Conservation (phyloP, 2,329 filamentous ascomycete species). For the Aspergillus uvarum region DNA sequence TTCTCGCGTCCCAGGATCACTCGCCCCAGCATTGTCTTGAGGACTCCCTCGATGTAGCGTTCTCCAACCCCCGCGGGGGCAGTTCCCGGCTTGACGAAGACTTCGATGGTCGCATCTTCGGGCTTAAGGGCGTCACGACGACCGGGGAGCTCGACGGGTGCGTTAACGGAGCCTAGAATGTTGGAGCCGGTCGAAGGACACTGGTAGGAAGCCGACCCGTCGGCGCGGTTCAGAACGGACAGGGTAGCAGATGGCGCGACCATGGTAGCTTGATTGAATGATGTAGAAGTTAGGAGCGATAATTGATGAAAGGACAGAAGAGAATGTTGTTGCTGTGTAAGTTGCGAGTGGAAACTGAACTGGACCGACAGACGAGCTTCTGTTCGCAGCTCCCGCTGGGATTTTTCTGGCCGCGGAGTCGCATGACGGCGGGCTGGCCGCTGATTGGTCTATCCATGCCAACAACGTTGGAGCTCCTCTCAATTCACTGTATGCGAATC, state of each 20-base stretch:
- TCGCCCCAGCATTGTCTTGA: constrained; percentile 38
- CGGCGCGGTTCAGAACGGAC: constrained; percentile 36
- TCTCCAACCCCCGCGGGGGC: constrained; percentile 82
- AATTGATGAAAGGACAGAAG: neutral
- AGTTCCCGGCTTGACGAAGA: constrained; percentile 80
- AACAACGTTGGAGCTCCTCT: no score
- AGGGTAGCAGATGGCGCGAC: constrained; percentile 36
- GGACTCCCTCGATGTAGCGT: constrained; percentile 71
- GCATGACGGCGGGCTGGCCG: constrained; percentile 11
- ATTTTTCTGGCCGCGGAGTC: constrained; percentile 15
- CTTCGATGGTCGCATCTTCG: constrained; percentile 86
- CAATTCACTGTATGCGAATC: no score
- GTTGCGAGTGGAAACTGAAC: neutral
- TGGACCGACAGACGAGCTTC: neutral
- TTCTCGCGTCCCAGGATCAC: constrained; percentile 46
- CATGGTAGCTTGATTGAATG: constrained; percentile 26
- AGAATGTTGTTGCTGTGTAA: neutral
- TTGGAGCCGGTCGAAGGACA: constrained; percentile 63
- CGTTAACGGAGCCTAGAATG: constrained; percentile 83
- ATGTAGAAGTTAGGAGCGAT: no score
- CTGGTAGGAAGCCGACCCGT: constrained; percentile 44
- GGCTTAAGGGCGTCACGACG: constrained; percentile 80
- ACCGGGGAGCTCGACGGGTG: constrained; percentile 79
- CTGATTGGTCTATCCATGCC: constrained; percentile 14
- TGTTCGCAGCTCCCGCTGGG: constrained; percentile 7